Evolutionary conservation across 2,329 filamentous ascomycete genomes (phyloP).

Genomic region (Blumeriella jaapii): DNA sequence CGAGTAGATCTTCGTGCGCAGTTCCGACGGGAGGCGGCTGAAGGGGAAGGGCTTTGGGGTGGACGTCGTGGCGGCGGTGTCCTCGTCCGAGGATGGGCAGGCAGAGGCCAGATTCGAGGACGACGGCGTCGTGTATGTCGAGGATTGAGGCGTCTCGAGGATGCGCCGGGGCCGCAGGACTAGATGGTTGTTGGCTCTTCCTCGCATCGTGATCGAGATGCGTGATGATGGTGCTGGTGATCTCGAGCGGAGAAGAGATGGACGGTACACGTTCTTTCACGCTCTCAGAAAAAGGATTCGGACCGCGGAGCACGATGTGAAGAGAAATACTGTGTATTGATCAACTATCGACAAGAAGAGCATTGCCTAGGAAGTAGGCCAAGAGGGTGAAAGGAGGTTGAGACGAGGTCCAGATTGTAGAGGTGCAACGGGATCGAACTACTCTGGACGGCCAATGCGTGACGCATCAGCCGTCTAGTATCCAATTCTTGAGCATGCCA

Average conservation of each 20-base stretch:
- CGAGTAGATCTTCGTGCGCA: slow-evolving; percentile 58
- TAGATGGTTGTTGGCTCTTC: slow-evolving; percentile 4
- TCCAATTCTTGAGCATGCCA: slow-evolving; percentile 28
- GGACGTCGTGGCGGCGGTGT: slow-evolving; percentile 1
- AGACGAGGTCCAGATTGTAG: slow-evolving; percentile 17
- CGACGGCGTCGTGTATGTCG: slow-evolving; percentile 5
- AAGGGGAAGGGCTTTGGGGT: slow-evolving; percentile 44
- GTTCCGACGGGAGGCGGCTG: slow-evolving; percentile 54
- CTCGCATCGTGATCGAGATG: slow-evolving; percentile 3
- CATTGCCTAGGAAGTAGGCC: no score
- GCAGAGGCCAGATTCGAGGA: slow-evolving; percentile 13
- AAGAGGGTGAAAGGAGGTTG: background rate
- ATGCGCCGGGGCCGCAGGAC: slow-evolving; percentile 2
- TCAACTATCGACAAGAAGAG: no score
- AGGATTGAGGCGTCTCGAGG: background rate
- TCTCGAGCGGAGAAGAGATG: no score
- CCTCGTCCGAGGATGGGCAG: slow-evolving; percentile 19
- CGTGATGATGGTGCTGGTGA: no score
- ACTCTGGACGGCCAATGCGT: slow-evolving; percentile 18
- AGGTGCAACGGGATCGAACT: slow-evolving; percentile 27
- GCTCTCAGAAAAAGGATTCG: slow-evolving; percentile 1
- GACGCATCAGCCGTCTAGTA: slow-evolving; percentile 23
- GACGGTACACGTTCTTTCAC: no score
- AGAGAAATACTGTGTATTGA: no score
- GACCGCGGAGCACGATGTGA: background rate